These are phyloP conservation scores for Salix caprea DNA, from an alignment of 345 rosid genomes.

Conservation along the genomic window DNA sequence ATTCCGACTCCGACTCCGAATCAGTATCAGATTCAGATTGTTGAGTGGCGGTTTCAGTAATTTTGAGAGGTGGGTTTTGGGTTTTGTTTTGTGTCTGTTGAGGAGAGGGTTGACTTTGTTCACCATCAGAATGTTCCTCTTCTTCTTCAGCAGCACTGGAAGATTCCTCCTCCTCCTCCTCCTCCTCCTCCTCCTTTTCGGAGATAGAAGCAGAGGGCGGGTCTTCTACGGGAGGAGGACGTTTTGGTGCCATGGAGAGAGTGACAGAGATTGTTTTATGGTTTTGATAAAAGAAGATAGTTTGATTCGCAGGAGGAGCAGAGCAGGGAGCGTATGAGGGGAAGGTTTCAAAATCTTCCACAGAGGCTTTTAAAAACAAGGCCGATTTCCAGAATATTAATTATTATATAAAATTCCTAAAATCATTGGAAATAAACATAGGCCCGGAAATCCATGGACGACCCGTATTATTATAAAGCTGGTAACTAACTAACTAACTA, in stretches of 20 bases:
- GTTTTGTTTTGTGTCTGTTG: background rate
- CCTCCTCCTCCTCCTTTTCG: too few relatives aligned
- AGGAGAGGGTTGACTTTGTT: background rate
- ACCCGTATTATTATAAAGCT: too few relatives aligned
- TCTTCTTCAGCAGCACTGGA: conserved; percentile 25
- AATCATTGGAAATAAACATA: too few relatives aligned
- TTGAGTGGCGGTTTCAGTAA: background rate
- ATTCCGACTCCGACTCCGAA: background rate
- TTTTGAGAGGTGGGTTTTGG: background rate
- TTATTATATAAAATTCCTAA: too few relatives aligned
- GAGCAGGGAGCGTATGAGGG: too few relatives aligned
- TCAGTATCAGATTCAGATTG: background rate
- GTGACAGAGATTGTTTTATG: background rate
- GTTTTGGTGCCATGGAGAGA: conserved; percentile 30
- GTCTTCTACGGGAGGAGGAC: conserved; percentile 19
- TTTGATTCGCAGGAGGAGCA: background rate
- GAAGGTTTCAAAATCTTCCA: too few relatives aligned
- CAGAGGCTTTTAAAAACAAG: too few relatives aligned
- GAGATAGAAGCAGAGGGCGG: conserved; percentile 31
- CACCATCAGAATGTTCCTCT: conserved; percentile 8
- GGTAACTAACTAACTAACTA: too few relatives aligned
- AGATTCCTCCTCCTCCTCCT: conserved; percentile 19
- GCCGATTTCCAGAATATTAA: too few relatives aligned
- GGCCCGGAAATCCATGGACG: too few relatives aligned
- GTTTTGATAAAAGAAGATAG: background rate